Percentiles rank a stretch among this genome's conserved stretches.
Conservation (phyloP, 345 rosid species). For the Triadica sebifera region DNA sequence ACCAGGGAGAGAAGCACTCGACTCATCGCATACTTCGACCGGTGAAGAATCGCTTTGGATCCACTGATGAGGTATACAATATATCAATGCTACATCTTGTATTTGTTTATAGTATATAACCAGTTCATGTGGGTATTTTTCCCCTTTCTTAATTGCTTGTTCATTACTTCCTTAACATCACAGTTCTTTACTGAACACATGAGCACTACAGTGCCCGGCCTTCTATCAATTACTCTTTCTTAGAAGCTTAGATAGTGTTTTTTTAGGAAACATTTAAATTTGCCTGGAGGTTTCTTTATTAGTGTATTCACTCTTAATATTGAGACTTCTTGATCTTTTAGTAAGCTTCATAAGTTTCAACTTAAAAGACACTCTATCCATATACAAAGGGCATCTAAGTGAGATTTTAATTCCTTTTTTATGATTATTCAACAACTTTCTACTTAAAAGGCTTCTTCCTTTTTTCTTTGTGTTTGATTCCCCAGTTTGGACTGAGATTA, state of each 20-base stretch:
- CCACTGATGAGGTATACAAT: conserved; percentile 75
- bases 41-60: conserved; percentile 92
- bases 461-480: neutral
- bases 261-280: neutral
- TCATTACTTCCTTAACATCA: neutral
- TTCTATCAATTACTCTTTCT: neutral
- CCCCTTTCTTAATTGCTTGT: neutral
- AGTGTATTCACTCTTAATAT: neutral
- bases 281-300: neutral
- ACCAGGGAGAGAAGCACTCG: conserved; percentile 81
- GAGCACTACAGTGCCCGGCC: neutral
- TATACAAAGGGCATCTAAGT: neutral
- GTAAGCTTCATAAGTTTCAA: neutral
- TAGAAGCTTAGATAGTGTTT: neutral
- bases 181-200: neutral
- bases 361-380: neutral
- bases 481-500: neutral
- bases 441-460: neutral
- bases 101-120: neutral
- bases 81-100: conserved; percentile 6
- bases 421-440: neutral
- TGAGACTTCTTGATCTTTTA: neutral
- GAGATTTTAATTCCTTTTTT: neutral
- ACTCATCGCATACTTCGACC: conserved; percentile 89
- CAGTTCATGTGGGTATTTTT: neutral